Conservation (phyloP, 2,329 filamentous ascomycete species). For the Intubia oerlemansii region DNA sequence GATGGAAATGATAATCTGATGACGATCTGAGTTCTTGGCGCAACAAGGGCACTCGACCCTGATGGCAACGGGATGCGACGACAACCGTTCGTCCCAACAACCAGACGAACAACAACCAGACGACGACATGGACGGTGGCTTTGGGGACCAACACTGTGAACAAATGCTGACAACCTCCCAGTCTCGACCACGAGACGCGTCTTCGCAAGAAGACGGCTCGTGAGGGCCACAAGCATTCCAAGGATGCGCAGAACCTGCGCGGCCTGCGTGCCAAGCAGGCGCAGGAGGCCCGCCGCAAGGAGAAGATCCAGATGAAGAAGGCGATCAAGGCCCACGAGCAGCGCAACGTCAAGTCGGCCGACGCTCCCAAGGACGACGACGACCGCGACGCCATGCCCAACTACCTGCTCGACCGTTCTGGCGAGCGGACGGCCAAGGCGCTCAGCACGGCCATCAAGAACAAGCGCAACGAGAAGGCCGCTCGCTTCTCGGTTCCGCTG, state of each 20-base stretch:
- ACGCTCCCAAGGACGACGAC: slow-evolving; percentile 41
- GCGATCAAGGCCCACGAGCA: slow-evolving; percentile 88
- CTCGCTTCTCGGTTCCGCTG: slow-evolving; percentile 76
- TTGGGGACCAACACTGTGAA: too few species aligned
- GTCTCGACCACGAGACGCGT: slow-evolving; percentile 68
- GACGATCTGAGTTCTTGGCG: neutral
- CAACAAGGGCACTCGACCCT: too few species aligned
- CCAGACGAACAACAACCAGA: too few species aligned
- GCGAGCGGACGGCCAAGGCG: slow-evolving; percentile 17
- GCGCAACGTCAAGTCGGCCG: slow-evolving; percentile 71
- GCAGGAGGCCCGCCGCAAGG: slow-evolving; percentile 80
- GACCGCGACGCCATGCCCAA: slow-evolving; percentile 66
- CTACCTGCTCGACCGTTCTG: slow-evolving; percentile 75
- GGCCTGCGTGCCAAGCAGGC: slow-evolving; percentile 84
- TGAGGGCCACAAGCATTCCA: slow-evolving; percentile 69
- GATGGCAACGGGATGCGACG: too few species aligned
- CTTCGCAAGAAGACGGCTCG: slow-evolving; percentile 69
- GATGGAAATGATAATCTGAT: too few species aligned
- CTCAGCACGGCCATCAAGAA: slow-evolving; percentile 82
- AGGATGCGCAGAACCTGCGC: slow-evolving; percentile 82
- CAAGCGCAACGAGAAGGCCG: slow-evolving; percentile 82
- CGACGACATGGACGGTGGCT: too few species aligned
- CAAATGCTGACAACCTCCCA: neutral
- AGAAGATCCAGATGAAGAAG: slow-evolving; percentile 98
- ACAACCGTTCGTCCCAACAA: too few species aligned